Base-by-base conservation (phyloP, 2,329 filamentous ascomycete species). In the Pyrenochaeta sp. region DNA sequence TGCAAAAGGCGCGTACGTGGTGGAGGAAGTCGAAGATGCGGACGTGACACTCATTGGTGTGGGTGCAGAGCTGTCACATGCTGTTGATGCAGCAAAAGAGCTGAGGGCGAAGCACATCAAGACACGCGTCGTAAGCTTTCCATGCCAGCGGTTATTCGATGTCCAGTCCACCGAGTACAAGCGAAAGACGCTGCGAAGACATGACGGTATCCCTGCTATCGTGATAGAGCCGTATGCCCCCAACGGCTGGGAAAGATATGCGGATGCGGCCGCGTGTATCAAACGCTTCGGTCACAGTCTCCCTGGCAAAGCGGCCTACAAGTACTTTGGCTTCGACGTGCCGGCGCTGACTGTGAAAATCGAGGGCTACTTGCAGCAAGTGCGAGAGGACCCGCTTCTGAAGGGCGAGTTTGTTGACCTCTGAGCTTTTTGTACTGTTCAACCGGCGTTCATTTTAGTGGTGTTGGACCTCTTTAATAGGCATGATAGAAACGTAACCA, bases 161-260 rank as follows among this genome's bases (percentile, higher is more conserved):
- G 61, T 72, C 6, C 81, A 84, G 60, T 55, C 73, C 0, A 58
- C 73, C 2, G 72, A 78, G 35, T 84, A 83, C 63, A 79, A 75
- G 64, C 76, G 80, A 0, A 61, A 78, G 1, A 78, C 81, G 1
- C 72, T 87, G 40, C 72, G 71, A 40, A 74, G 76, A 23, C 74
- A 77, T 60, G 60, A 54, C 1, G 57, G 63, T 11, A 74, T 79
- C 1, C 82, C 83, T 0, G 72, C 78, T 1, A 82, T 89, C 14
- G 82, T 87, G 4, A 83, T 88, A 37, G 86, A 89, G 70, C 82
- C 85, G 0, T 87, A 85, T 64, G 78, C 81, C 1, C 76, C 80
- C 1, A 82, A 83, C 53, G 83, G 84, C 0, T 87, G 85, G 84
- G 85, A 87, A 72, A 70, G 84, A 17, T 87, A 86, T 61, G 84